Base-by-base conservation (phyloP, 2,329 filamentous ascomycete genomes). In the Fusarium kyushuense region DNA sequence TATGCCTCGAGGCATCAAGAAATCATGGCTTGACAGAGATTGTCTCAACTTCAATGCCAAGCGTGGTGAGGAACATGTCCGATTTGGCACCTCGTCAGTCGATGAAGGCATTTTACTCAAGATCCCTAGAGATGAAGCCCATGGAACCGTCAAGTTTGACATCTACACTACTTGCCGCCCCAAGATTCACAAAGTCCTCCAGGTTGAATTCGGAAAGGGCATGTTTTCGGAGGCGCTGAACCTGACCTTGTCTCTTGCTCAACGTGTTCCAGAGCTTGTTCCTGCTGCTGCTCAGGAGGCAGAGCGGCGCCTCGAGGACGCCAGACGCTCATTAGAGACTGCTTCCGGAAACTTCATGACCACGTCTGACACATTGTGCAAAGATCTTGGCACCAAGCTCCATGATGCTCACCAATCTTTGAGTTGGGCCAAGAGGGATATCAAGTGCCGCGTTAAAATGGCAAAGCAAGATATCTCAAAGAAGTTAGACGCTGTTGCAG, bases 171-270 rank as follows among this genome's bases (percentile, higher is more conserved):
- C 82, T 16, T 86, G 83, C 56, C 86, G 85, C 63, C 89, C 89
- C 25, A 86, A 83, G 75, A 82, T 90, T 65, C 86, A 86, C 71
- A 87, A 90, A 77, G 85, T 84, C 1, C 87, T 90, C 74, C 82
- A 84, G 38, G 78, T 90, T 30, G 84, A 89, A 74, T 88, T 90
- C 75, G 86, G 87, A 46, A 83, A 79, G 73, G 79, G 82, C 23
- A 76, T 81, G 17, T 74, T 86, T 41, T 79, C 78, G 14, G 80
- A 82, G 38, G 81, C 80, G 16, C 65, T 84, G 8, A 83, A 84
- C 56, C 79, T 78, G 10, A 82, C 83, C 21, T 80, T 79, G 59
- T 74, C 80, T 16, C 76, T 85, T 5, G 79, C 81, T 16, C 79
- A 81, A 41, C 79, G 79, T 41, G 73, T 85, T 10, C 78, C 77